Percentiles rank a stretch among this genome's conserved stretches.
Conservation (phyloP, 2,329 filamentous ascomycete species). For the Diaporthe batatas region DNA sequence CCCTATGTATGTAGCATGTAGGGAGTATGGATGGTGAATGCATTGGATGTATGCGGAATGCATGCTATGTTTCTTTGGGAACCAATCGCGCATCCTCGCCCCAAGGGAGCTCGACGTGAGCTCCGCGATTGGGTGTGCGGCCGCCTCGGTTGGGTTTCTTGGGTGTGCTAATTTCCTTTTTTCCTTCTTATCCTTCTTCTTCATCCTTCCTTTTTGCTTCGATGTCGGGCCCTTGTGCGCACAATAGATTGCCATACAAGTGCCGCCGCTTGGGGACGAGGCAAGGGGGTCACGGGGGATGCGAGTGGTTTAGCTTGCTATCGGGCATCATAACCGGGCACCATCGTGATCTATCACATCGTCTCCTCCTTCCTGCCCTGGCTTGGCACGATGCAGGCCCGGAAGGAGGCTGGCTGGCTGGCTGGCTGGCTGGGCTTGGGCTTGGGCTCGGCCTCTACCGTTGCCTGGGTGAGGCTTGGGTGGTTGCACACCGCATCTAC, state of each 20-base stretch:
- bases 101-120: background rate
- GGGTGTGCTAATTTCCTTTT: background rate
- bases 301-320: background rate
- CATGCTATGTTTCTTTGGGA: conserved; percentile 7
- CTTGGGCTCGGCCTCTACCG: background rate
- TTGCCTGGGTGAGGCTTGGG: background rate
- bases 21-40: background rate
- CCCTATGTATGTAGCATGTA: conserved; percentile 20
- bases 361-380: conserved; percentile 2
- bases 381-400: background rate
- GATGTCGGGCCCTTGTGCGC: conserved; percentile 21
- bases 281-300: background rate
- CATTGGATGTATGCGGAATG: conserved; percentile 8
- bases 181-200: background rate
- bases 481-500: conserved; percentile 12
- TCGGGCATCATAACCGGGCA: background rate
- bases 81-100: conserved; percentile 17
- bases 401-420: background rate
- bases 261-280: conserved; percentile 4
- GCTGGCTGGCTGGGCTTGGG: background rate
- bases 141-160: background rate
- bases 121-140: conserved; percentile 39
- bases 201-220: conserved; percentile 6
- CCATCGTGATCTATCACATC: conserved; percentile 1
- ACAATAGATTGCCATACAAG: conserved; percentile 21